Evolutionary conservation across 116 monocot species (phyloP), one percentile per base, ranked within the genome.

Genomic region (Trichopus zeylanicus): DNA sequence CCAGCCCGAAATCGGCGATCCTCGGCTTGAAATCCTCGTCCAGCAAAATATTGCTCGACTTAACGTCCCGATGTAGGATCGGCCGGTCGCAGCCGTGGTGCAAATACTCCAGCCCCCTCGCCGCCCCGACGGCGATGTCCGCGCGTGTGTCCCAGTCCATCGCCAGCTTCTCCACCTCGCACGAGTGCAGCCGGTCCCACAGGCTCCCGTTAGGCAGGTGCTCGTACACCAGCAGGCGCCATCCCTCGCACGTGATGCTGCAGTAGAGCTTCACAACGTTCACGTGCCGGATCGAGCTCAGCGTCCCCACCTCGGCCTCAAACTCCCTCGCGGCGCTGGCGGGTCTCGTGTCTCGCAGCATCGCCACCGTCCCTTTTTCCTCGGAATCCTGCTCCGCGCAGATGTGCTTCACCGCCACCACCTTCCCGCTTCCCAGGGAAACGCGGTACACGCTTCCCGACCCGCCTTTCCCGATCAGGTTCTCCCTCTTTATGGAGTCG

Each of bases 221-320:
- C 71, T 92, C 92, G 65, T 92, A 87, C 4, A 92, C 92, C 31
- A 92, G 66, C 24, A 87, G 49, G 76, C 66, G 76, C 29, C 73
- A 73, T 7, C 81, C 75, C 57, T 87, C 87, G 48, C 86, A 70
- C 6, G 81, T 87, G 54, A 92, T 81, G 64, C 87, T 81, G 65
- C 92, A 83, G 70, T 84, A 84, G 4, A 92, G 78, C 63, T 87
- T 81, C 35, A 92, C 87, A 8, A 92, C 87, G 67, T 92, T 92
- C 30, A 81, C 76, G 53, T 92, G 92, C 21, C 92, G 74, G 26
- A 92, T 83, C 16, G 75, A 57, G 61, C 87, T 87, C 33, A 92
- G 59, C 1, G 87, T 76, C 7, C 16, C 46, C 1, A 87, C 87
- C 71, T 92, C 92, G 7, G 92, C 83, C 26, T 92, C 75, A 59